A percentile compares a stretch with the other conserved stretches of the same genome.
These are phyloP conservation scores for Dothideomycetes sp. DNA, from an alignment of 2,329 filamentous ascomycete genomes.

Conservation along the genomic window DNA sequence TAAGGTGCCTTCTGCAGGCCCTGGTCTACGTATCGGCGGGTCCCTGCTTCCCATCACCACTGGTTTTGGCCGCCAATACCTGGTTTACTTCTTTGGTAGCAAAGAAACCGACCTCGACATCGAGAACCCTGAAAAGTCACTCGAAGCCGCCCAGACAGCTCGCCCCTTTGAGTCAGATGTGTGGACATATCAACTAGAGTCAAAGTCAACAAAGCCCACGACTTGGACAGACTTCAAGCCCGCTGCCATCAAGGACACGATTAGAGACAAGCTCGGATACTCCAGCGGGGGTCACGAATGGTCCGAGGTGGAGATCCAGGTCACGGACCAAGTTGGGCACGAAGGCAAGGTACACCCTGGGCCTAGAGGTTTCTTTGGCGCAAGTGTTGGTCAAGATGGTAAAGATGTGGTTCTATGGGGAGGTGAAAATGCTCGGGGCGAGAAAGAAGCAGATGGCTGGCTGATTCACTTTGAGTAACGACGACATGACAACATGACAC, in stretches of 20 bases:
- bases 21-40: slow-evolving; percentile 30
- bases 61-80: slow-evolving; percentile 36
- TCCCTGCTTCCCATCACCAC: slow-evolving; percentile 34
- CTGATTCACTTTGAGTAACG: slow-evolving; percentile 29
- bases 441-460: slow-evolving; percentile 37
- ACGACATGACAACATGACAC: not conserved
- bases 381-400: slow-evolving; percentile 30
- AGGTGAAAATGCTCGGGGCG: slow-evolving; percentile 34
- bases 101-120: slow-evolving; percentile 14
- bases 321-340: slow-evolving; percentile 21
- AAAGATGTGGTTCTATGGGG: slow-evolving; percentile 34
- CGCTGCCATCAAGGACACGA: slow-evolving; percentile 37
- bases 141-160: slow-evolving; percentile 12
- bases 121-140: slow-evolving; percentile 17
- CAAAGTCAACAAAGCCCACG: slow-evolving; percentile 19
- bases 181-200: slow-evolving; percentile 38
- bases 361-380: slow-evolving; percentile 33
- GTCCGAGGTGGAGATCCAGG: slow-evolving; percentile 33
- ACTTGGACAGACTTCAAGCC: slow-evolving; percentile 26
- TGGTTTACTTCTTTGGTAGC: slow-evolving; percentile 35
- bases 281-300: slow-evolving; percentile 33
- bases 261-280: slow-evolving; percentile 32
- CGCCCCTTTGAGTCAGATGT: slow-evolving; percentile 30
- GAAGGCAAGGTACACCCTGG: slow-evolving; percentile 38
- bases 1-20: slow-evolving; percentile 35